Evolutionary conservation across 169 alveolate genomes (phyloP).

Genomic region (Theileria orientalis): DNA sequence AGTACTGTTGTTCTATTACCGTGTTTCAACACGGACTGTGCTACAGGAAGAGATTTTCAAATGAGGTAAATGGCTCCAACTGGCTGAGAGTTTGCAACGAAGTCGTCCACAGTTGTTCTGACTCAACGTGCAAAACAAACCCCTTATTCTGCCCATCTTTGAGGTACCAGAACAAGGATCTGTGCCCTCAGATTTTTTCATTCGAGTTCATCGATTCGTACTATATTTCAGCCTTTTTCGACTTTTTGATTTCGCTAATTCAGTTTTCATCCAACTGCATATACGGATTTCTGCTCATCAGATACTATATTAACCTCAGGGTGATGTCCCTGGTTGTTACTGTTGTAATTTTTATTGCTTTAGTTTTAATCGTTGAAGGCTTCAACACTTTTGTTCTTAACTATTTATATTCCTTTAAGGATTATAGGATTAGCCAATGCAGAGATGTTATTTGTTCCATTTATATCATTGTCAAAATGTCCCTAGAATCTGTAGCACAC

Average conservation of each 20-base stretch:
- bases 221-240: conserved; percentile 24
- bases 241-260: conserved; percentile 17
- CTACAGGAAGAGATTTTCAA: conserved; percentile 29
- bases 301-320: background rate
- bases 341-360: background rate
- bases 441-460: conserved; percentile 20
- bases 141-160: conserved; percentile 53
- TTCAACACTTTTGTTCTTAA: conserved; percentile 12
- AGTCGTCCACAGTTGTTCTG: conserved; percentile 38
- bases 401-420: conserved; percentile 18
- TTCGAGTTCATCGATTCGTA: conserved; percentile 35
- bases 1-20: conserved; percentile 42
- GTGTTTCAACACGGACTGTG: conserved; percentile 59
- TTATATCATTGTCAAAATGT: conserved; percentile 13
- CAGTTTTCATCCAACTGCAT: conserved; percentile 14
- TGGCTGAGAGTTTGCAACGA: conserved; percentile 6
- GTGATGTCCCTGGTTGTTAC: background rate
- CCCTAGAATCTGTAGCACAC: conserved; percentile 44
- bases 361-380: conserved; percentile 17
- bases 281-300: conserved; percentile 4
- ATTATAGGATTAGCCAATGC: conserved; percentile 23
- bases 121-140: conserved; percentile 20
- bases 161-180: conserved; percentile 42
- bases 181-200: conserved; percentile 43
- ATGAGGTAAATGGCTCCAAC: background rate